These are phyloP conservation scores for Potentilla sterilis DNA, from an alignment of 306 rosid genomes.

Conservation along the genomic window DNA sequence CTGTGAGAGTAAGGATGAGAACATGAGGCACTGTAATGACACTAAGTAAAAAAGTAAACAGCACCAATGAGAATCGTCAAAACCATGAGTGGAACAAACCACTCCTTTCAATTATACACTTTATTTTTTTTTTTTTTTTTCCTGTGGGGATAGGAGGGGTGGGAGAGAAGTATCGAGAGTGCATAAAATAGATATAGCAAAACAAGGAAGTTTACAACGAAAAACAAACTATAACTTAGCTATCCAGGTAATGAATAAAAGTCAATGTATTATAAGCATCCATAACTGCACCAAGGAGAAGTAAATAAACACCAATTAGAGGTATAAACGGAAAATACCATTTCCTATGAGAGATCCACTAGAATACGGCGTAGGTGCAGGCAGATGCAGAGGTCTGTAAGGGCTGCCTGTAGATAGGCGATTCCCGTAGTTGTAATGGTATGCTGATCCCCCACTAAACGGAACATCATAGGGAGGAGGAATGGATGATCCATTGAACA, in stretches of 20 bases:
- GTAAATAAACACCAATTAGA: not conserved
- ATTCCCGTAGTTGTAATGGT: slow-evolving; percentile 81
- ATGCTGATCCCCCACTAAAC: slow-evolving; percentile 88
- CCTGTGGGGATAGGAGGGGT: not conserved
- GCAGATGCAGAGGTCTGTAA: slow-evolving; percentile 76
- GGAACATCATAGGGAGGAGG: slow-evolving; percentile 96
- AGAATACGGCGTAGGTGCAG: slow-evolving; percentile 88
- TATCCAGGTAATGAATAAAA: not conserved
- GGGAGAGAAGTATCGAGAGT: not conserved
- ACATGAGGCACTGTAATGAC: not conserved
- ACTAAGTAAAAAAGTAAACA: slow-evolving; percentile 4
- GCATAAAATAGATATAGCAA: not conserved
- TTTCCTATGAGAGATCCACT: slow-evolving; percentile 86
- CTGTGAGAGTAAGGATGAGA: slow-evolving; percentile 38
- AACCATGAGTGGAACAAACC: not conserved
- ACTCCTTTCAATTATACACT: not conserved
- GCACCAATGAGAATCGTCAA: not conserved
- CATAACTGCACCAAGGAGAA: not conserved
- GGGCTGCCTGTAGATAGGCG: slow-evolving; percentile 88
- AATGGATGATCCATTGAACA: slow-evolving; percentile 81
- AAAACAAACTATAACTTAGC: not conserved
- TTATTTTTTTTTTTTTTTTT: no score
- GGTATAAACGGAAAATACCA: slow-evolving; percentile 39
- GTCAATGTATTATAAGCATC: not conserved
- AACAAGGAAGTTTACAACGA: not conserved